Conservation (phyloP, 306 rosid genomes). For the Castanea sativa region DNA sequence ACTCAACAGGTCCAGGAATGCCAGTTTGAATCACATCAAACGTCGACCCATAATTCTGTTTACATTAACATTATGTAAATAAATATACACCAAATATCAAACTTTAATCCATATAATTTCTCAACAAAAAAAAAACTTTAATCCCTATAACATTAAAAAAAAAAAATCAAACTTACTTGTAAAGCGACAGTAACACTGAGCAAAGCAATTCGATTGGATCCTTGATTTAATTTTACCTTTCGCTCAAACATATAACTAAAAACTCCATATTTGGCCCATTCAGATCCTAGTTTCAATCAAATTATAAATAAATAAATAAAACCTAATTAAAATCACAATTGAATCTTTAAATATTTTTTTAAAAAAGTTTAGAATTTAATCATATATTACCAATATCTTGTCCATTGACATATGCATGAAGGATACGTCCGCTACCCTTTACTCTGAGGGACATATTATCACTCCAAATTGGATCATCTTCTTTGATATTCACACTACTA, state of each 20-base stretch:
- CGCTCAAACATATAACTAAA: constrained; percentile 31
- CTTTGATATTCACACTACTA: constrained; percentile 25
- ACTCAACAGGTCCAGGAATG: constrained; percentile 35
- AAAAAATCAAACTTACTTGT: constrained; percentile 15
- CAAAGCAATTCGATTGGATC: constrained; percentile 40
- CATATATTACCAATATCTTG: constrained; percentile 36
- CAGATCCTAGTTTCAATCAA: constrained; percentile 29
- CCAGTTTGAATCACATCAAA: constrained; percentile 38
- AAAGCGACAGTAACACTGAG: constrained; percentile 52
- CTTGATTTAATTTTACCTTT: constrained; percentile 29
- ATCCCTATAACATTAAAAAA: too few species aligned
- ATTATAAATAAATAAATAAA: not conserved
- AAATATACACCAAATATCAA: not conserved
- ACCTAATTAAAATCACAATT: not conserved
- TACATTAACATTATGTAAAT: not conserved
- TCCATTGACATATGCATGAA: constrained; percentile 51
- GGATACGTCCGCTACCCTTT: constrained; percentile 42
- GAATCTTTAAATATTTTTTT: not conserved
- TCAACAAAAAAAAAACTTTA: too few species aligned
- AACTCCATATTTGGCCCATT: constrained; percentile 36
- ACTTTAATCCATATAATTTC: not conserved
- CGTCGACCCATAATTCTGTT: constrained; percentile 38
- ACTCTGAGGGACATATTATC: constrained; percentile 34
- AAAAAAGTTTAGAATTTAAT: not conserved
- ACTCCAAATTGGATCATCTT: constrained; percentile 46